phyloP scores from a whole-genome alignment of 768 basidiomycete genomes.

The Termitomyces titanicus region DNA sequence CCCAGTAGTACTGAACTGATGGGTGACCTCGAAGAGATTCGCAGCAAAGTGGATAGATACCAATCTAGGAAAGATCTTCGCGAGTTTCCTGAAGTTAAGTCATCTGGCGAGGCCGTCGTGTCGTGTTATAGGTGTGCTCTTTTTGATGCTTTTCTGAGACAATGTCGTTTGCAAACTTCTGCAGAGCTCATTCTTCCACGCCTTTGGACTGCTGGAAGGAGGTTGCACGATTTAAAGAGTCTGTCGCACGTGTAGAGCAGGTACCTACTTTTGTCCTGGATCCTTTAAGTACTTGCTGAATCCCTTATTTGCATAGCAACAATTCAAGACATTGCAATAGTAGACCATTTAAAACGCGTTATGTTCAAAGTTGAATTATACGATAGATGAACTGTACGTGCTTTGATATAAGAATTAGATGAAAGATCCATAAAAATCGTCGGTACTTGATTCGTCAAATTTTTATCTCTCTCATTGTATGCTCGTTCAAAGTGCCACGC shows the following conservation, averaged over 20 bases:
- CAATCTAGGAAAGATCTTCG: constrained; percentile 50
- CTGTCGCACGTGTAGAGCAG: constrained; percentile 67
- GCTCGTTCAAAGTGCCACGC: constrained; percentile 17
- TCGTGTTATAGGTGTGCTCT: constrained; percentile 70
- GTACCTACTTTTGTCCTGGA: constrained; percentile 29
- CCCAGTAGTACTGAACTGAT: constrained; percentile 61
- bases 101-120: constrained; percentile 54
- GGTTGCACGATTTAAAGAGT: constrained; percentile 64
- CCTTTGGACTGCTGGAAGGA: constrained; percentile 75
- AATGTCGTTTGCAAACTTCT: constrained; percentile 18
- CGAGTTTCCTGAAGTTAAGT: constrained; percentile 54
- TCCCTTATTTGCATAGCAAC: constrained; percentile 38
- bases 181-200: constrained; percentile 43
- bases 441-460: constrained; percentile 3
- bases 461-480: constrained; percentile 2
- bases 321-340: constrained; percentile 56
- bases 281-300: neutral
- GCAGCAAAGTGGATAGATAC: constrained; percentile 68
- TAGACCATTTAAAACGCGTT: constrained; percentile 1
- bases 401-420: constrained; percentile 1
- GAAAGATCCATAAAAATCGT: neutral
- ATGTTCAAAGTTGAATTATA: constrained; percentile 2
- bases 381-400: constrained; percentile 2
- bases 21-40: constrained; percentile 75
- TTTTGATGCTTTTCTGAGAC: neutral